Percentiles rank a stretch among this genome's conserved stretches.
Conservation (phyloP, 2,329 filamentous ascomycete species). For the Venturia asperata region DNA sequence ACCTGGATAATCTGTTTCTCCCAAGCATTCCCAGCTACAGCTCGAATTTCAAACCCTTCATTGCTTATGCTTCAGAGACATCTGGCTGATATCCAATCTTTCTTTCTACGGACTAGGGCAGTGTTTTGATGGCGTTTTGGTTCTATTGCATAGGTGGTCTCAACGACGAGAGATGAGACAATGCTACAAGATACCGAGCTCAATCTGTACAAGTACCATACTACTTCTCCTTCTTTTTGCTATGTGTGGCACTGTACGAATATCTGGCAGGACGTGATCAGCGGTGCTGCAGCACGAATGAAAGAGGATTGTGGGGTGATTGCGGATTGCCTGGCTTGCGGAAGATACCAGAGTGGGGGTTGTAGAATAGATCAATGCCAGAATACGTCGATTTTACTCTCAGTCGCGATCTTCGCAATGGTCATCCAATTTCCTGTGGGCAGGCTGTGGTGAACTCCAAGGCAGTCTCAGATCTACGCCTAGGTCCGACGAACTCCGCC, state of each 20-base stretch:
- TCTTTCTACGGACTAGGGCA: slow-evolving; percentile 6
- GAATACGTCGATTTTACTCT: not conserved
- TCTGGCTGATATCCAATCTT: slow-evolving; percentile 15
- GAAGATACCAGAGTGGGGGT: not conserved
- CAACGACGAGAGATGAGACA: slow-evolving; percentile 3
- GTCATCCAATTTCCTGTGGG: not conserved
- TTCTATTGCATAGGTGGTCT: slow-evolving; percentile 16
- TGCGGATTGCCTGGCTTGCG: not conserved
- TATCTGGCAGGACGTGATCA: not conserved
- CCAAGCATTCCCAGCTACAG: too few relatives aligned
- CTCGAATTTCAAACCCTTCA: not conserved
- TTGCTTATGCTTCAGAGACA: not conserved
- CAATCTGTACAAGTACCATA: not conserved
- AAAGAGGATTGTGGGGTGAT: not conserved
- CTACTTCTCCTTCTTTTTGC: not conserved
- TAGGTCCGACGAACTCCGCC: not conserved
- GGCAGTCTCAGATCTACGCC: slow-evolving; percentile 5
- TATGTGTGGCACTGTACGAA: not conserved
- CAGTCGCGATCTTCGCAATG: not conserved
- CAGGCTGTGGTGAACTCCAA: not conserved
- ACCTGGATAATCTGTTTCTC: not conserved
- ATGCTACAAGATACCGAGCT: not conserved
- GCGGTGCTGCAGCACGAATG: not conserved
- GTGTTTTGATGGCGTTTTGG: slow-evolving; percentile 18
- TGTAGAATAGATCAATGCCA: not conserved